Percentiles rank a stretch among this genome's conserved stretches.
Evolutionary conservation across 352 stramenopile genomes (phyloP).

Genomic region (Pythium folliculosum): DNA sequence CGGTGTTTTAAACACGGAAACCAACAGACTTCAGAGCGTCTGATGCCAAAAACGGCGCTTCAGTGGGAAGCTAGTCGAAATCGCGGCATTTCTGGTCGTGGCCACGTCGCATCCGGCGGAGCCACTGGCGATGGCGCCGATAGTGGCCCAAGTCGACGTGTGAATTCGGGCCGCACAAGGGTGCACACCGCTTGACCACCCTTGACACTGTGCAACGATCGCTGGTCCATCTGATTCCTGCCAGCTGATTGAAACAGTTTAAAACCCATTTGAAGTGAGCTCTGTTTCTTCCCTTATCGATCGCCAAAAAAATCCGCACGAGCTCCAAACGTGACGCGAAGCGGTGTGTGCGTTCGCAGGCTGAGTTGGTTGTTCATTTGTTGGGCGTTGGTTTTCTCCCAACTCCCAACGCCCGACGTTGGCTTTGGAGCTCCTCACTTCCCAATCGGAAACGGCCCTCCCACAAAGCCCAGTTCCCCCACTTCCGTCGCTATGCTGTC

Average conservation of each 20-base stretch:
- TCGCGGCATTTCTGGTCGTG: not conserved
- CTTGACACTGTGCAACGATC: conserved; percentile 6
- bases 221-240: conserved; percentile 9
- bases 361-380: conserved; percentile 5
- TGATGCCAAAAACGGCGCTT: not conserved
- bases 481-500: conserved; percentile 32
- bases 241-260: conserved; percentile 16
- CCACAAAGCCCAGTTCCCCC: not conserved
- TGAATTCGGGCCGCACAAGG: not conserved
- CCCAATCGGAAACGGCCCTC: conserved; percentile 20
- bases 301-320: conserved; percentile 16
- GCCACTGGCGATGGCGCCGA: no score
- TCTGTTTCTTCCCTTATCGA: conserved; percentile 16
- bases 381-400: not conserved
- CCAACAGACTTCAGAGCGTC: not conserved
- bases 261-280: conserved; percentile 13
- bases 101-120: not conserved
- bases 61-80: not conserved
- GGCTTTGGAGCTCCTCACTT: conserved; percentile 12
- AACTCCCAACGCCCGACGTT: not conserved
- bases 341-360: conserved; percentile 1
- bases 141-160: no score
- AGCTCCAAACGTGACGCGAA: conserved; percentile 28
- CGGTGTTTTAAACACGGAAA: conserved; percentile 25
- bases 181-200: not conserved